These are phyloP conservation scores for Fusarium sp. DNA, from an alignment of 2,329 filamentous ascomycete genomes.

Conservation along the genomic window DNA sequence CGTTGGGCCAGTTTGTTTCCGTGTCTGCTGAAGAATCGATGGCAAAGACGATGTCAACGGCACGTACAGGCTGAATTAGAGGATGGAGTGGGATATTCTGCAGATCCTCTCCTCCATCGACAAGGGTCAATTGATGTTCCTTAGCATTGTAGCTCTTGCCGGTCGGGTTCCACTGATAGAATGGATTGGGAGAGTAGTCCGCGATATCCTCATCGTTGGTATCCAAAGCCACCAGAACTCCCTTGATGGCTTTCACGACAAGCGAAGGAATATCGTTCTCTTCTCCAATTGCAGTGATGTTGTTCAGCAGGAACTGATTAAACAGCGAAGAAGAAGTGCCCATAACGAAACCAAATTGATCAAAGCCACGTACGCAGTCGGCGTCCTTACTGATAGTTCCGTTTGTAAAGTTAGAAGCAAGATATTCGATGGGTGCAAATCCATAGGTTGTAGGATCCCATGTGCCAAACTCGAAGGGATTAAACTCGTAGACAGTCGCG, in stretches of 20 bases:
- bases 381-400: slow-evolving; percentile 62
- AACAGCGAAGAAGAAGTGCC: slow-evolving; percentile 86
- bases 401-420: slow-evolving; percentile 68
- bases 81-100: slow-evolving; percentile 85
- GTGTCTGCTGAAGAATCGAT: slow-evolving; percentile 75
- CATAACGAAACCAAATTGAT: slow-evolving; percentile 84
- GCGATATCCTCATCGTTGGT: slow-evolving; percentile 79
- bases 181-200: slow-evolving; percentile 72
- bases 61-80: slow-evolving; percentile 62
- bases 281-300: slow-evolving; percentile 58
- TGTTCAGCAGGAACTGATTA: slow-evolving; percentile 73
- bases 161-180: slow-evolving; percentile 62
- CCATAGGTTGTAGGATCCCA: slow-evolving; percentile 71
- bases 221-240: slow-evolving; percentile 67
- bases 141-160: slow-evolving; percentile 58
- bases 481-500: slow-evolving; percentile 74
- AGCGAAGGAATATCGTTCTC: slow-evolving; percentile 61
- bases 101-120: slow-evolving; percentile 83
- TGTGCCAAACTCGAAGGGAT: slow-evolving; percentile 75
- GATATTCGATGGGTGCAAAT: slow-evolving; percentile 69
- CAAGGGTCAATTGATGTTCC: slow-evolving; percentile 72
- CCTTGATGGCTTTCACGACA: slow-evolving; percentile 59
- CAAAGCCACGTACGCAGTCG: slow-evolving; percentile 71
- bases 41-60: slow-evolving; percentile 72
- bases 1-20: slow-evolving; percentile 68